A percentile compares a stretch with the other conserved stretches of the same genome.
phyloP scores from a whole-genome alignment of 176 grass and related monocot genomes.

The Alloteropsis semialata region DNA sequence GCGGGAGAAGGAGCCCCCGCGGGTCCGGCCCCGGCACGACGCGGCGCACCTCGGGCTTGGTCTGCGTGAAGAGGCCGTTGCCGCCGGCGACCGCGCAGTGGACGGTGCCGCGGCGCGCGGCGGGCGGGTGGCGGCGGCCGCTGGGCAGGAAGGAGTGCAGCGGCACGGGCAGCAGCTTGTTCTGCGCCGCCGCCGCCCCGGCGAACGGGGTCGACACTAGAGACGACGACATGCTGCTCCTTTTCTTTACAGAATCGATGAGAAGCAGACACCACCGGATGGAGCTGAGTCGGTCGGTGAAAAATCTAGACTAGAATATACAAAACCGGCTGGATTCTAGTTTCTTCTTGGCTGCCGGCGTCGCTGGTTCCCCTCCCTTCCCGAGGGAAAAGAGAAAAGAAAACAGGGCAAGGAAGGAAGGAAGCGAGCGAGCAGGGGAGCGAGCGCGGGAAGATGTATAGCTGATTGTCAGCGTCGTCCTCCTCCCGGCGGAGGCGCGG shows the following conservation, averaged over 20 bases:
- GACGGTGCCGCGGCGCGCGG: neutral
- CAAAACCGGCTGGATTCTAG: too few relatives aligned
- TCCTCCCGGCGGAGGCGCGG: neutral
- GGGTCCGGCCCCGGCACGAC: slow-evolving; percentile 53
- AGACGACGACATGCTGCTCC: slow-evolving; percentile 47
- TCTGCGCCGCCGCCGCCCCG: slow-evolving; percentile 8
- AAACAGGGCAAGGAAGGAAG: neutral
- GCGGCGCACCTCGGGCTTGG: slow-evolving; percentile 90
- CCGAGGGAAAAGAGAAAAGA: too few relatives aligned
- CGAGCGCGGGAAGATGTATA: slow-evolving; percentile 43
- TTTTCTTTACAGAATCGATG: neutral
- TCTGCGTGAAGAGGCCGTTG: slow-evolving; percentile 96
- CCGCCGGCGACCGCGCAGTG: slow-evolving; percentile 68
- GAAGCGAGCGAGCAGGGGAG: slow-evolving; percentile 17
- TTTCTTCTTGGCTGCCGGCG: neutral
- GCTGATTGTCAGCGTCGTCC: neutral
- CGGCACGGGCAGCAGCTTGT: slow-evolving; percentile 37
- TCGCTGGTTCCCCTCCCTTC: neutral
- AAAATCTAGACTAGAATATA: neutral
- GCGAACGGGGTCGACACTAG: slow-evolving; percentile 76
- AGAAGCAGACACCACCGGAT: neutral
- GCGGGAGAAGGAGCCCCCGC: too few relatives aligned
- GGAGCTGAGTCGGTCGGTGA: neutral
- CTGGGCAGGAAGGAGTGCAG: slow-evolving; percentile 71
- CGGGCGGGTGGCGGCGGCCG: slow-evolving; percentile 9